Base-by-base conservation (phyloP, 2,329 filamentous ascomycete species). In the Arthrobotrys entomopaga region DNA sequence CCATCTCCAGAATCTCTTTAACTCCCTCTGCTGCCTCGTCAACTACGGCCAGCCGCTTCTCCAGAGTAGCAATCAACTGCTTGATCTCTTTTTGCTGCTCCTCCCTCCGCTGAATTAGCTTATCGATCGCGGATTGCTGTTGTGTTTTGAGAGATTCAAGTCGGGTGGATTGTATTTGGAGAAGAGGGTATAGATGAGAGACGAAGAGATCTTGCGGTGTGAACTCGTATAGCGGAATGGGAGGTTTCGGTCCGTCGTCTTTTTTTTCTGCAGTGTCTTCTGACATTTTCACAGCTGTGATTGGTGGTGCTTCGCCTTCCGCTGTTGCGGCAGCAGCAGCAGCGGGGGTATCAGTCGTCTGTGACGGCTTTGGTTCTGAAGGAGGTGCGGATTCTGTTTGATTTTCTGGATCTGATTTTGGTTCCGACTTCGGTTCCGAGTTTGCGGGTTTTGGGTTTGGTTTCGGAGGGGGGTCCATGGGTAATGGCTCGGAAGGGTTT, bases 21-120 rank as follows among this genome's bases (percentile, higher is more conserved):
- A 69, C 65, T n/a, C 71, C 65, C 16, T 58, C 64, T n/a, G 87
- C 64, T 1, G 71, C 65, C 19, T 75, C 71, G 16, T 63, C 64
- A 1, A 75, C 65, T 0, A 69, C 52, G 2, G 20, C 29, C 22
- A 75, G n/a, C 11, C 65, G 64, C 20, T 66, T 64, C 42, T 75
- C 71, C 2, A 75, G 34, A 3, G 29, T 65, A 2, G 57, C 65
- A 2, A 75, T 67, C 20, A 75, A n/a, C 16, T 58, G 15, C 13
- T 43, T 38, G 11, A 75, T 69, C 10, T 75, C 71, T 10, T 38
- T 52, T 16, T 75, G 64, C 24, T 75, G 71, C 16, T 65, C 49
- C 10, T 54, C 42, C 10, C 69, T 42, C 8, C 57, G 26, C 22
- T 65, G 42, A 15, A 73, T 73, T 11, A 73, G 46, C 2, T 24